Base-by-base conservation (phyloP, 1,139 yeast species). In the Diutina rugosa region DNA sequence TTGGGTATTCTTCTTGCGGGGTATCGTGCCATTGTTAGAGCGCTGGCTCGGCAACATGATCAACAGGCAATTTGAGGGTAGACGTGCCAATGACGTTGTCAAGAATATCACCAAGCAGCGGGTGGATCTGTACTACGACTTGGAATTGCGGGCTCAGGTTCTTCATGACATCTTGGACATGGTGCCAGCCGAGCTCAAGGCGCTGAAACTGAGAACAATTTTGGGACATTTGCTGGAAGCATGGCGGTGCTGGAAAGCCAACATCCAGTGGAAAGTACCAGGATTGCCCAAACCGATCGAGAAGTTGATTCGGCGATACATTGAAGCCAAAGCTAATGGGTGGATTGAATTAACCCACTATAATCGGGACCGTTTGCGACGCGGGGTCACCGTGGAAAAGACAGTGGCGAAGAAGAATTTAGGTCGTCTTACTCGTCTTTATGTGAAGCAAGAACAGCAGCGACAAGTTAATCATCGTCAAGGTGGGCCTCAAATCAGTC, bases 201-300 rank as follows among this genome's bases (percentile, higher is more conserved):
- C 90, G 64, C 87, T 81, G 62, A 91, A 90, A 66, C 84, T 97
- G 1, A 86, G 88, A 64, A 85, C 96, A 0, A 87, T 95, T 57
- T 72, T 95, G 55, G 98, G 93, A 64, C 99, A 95, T 69, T 74
- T 95, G 57, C 87, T 96, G 66, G 99, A 95, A 68, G 99, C 99
- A 0, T 95, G 99, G 99, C 77, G 99, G 67, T 93, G 99, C 67
- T 95, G 99, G 99, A 95, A 95, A 68, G 99, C 99, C 1, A 91
- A 93, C 65, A 87, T 93, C 59, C 96, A 97, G 1, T 95, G 99
- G 99, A 86, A 90, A 64, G 99, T 93, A 10, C 96, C 97, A 1
- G 99, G 99, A 0, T 75, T 95, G 68, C 99, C 99, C 3, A 85
- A 81, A 56, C 97, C 98, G 0, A 82, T 93, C 46, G 95, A 85